phyloP scores from a whole-genome alignment of 1,284 basidiomycete species.

The Austroboletus novae-zelandiae region DNA sequence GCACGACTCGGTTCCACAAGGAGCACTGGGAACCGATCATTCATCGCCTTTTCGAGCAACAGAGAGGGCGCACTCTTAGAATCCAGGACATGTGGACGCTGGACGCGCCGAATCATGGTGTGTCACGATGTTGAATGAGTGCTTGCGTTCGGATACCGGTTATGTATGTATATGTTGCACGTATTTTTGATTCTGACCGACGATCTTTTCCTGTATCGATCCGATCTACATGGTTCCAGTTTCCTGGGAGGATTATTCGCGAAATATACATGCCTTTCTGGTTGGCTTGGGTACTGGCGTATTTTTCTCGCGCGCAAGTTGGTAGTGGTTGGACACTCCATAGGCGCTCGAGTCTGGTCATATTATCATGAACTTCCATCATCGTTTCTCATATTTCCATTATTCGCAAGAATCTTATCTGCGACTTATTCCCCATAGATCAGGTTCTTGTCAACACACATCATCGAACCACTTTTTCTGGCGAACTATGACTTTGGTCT shows the following conservation, averaged over 20 bases:
- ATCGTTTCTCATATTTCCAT: not conserved
- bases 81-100: not conserved
- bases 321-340: not conserved
- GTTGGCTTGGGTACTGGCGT: not conserved
- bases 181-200: no score
- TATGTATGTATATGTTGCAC: no score
- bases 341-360: not conserved
- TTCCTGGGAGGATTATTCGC: not conserved
- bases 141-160: not conserved
- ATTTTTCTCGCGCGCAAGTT: not conserved
- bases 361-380: no score
- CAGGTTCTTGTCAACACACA: not conserved
- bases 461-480: not conserved
- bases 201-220: no score
- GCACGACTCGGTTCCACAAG: slow-evolving; percentile 2
- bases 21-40: slow-evolving; percentile 5
- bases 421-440: not conserved
- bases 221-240: not conserved
- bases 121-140: not conserved
- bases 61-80: not conserved
- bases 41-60: not conserved
- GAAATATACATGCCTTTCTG: not conserved
- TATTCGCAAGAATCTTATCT: not conserved
- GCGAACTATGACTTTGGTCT: not conserved
- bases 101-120: not conserved